Conservation (phyloP, 2,329 filamentous ascomycete species). For the Trichoderma pleuroti region DNA sequence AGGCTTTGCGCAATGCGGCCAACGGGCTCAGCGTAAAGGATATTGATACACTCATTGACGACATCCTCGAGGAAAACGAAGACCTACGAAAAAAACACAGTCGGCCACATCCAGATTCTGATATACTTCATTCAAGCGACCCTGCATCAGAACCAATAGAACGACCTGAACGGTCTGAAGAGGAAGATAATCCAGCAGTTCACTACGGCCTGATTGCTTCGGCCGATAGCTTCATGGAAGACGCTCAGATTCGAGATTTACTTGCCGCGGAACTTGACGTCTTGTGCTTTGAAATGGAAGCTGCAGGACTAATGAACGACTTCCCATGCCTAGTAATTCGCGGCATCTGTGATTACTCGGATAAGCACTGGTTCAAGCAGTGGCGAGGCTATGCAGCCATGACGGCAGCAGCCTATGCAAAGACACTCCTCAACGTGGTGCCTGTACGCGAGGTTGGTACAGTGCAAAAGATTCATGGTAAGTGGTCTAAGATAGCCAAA, state of each 20-base stretch:
- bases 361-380: background rate
- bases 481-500: background rate
- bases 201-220: background rate
- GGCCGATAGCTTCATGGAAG: background rate
- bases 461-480: background rate
- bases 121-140: background rate
- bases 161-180: background rate
- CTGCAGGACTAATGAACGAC: conserved; percentile 22
- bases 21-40: background rate
- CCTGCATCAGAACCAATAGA: background rate
- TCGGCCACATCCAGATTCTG: background rate
- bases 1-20: too few relatives aligned
- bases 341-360: background rate
- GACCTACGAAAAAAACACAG: background rate
- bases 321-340: background rate
- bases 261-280: background rate
- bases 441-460: rapidly evolving
- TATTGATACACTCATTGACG: background rate
- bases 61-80: background rate
- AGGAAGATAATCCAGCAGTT: background rate
- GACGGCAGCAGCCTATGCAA: background rate
- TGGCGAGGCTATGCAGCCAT: background rate
- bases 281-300: background rate
- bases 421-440: background rate
- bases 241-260: background rate